Evolutionary conservation across 2,329 filamentous ascomycete species (phyloP).

Genomic region (Paraconiothyrium brasiliense): DNA sequence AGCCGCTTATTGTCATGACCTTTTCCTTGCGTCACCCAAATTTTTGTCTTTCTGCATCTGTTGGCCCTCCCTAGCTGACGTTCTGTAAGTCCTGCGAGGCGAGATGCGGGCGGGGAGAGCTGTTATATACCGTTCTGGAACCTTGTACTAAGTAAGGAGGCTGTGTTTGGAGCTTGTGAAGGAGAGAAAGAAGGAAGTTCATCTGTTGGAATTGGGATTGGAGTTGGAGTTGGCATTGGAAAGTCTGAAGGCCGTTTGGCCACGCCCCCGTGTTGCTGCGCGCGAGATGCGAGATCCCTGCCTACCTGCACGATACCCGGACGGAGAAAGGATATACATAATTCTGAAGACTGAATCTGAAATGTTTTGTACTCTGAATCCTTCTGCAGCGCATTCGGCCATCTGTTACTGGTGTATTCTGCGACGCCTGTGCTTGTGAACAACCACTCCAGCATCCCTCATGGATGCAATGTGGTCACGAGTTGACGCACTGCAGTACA

Average conservation of each 20-base stretch:
- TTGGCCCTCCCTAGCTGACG: background rate
- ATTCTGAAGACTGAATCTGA: background rate
- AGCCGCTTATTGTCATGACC: background rate
- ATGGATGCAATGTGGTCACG: too few relatives aligned
- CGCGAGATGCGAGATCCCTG: background rate
- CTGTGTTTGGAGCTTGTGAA: background rate
- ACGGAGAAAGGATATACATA: constrained; percentile 10
- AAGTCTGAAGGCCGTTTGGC: too few relatives aligned
- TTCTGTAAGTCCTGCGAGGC: background rate
- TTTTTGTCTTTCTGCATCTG: background rate
- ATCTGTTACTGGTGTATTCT: too few relatives aligned
- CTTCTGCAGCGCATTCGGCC: background rate
- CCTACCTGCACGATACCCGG: constrained; percentile 33
- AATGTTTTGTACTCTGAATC: background rate
- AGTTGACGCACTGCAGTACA: too few relatives aligned
- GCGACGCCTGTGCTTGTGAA: too few relatives aligned
- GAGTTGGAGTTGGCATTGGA: background rate
- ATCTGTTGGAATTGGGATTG: background rate
- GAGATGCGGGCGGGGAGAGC: background rate
- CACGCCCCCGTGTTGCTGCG: background rate
- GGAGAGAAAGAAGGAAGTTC: background rate
- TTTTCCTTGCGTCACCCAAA: background rate
- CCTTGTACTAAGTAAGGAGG: background rate
- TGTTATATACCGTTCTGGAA: background rate
- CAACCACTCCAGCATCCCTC: too few relatives aligned